Evolutionary conservation across 345 rosid genomes (phyloP).

Genomic region (Salix arbutifolia): DNA sequence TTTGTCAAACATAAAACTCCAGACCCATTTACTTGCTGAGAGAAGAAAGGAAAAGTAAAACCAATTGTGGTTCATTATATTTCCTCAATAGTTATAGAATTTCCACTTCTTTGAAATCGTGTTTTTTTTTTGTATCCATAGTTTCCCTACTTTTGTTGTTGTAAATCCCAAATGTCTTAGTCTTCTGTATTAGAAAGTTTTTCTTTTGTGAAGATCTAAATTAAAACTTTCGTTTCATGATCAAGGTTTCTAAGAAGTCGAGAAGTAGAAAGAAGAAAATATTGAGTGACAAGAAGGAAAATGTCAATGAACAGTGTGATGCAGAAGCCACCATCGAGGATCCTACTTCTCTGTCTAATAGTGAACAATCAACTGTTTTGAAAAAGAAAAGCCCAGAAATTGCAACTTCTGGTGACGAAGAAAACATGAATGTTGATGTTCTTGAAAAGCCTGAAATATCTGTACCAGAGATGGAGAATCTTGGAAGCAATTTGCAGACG

Average conservation of each 20-base stretch:
- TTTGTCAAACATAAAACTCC: no score
- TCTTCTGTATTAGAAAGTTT: slow-evolving; percentile 2
- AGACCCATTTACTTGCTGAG: no score
- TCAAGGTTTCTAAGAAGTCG: slow-evolving; percentile 77
- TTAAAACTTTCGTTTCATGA: slow-evolving; percentile 20
- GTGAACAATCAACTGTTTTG: slow-evolving; percentile 25
- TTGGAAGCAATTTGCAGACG: slow-evolving; percentile 23
- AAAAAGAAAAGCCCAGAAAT: slow-evolving; percentile 27
- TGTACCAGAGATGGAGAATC: slow-evolving; percentile 27
- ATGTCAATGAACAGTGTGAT: slow-evolving; percentile 34
- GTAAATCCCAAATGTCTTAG: not conserved
- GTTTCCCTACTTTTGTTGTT: not conserved
- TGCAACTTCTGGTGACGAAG: slow-evolving; percentile 25
- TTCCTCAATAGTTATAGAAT: not conserved
- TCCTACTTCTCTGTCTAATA: slow-evolving; percentile 26
- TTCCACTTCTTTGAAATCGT: not conserved
- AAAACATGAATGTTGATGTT: slow-evolving; percentile 9
- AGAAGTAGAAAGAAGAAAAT: slow-evolving; percentile 55
- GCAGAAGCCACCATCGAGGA: slow-evolving; percentile 34
- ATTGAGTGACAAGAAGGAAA: slow-evolving; percentile 30
- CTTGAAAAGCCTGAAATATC: slow-evolving; percentile 32
- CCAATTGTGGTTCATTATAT: not conserved
- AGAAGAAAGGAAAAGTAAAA: no score
- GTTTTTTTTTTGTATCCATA: not conserved
- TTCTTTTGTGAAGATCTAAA: not conserved